Conservation (phyloP, 192 early-diverging fungal species). For the Mortierella hygrophila region DNA sequence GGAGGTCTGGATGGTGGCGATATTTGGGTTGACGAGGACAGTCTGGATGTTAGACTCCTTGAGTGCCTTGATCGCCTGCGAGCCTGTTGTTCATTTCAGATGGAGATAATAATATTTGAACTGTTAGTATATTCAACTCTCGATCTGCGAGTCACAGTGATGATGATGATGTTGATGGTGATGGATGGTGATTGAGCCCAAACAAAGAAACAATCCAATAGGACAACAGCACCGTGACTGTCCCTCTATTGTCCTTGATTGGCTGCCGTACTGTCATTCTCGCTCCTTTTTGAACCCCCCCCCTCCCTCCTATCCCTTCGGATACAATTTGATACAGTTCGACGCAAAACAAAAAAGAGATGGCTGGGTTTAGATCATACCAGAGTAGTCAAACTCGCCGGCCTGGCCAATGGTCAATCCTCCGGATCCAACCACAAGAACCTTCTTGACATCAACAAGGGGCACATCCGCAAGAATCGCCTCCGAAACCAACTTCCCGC, state of each 20-base stretch:
- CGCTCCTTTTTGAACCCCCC: too few species aligned
- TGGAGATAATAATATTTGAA: background rate
- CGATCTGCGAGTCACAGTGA: constrained; percentile 8
- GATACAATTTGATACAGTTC: too few species aligned
- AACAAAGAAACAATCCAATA: background rate
- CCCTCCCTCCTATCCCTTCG: too few species aligned
- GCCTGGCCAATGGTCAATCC: constrained; percentile 98
- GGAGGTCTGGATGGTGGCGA: constrained; percentile 98
- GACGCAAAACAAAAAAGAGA: background rate
- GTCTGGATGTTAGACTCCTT: constrained; percentile 93
- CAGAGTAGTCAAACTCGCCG: constrained; percentile 99
- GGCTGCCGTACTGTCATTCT: background rate
- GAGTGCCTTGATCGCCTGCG: constrained; percentile 98
- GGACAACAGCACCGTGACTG: background rate
- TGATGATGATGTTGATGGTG: background rate
- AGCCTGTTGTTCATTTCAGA: constrained; percentile 62
- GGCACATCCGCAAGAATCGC: constrained; percentile 62
- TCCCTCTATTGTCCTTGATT: background rate
- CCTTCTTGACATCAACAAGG: constrained; percentile 79
- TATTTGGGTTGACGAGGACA: constrained; percentile 98
- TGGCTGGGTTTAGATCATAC: constrained; percentile 51
- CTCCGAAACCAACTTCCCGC: constrained; percentile 59
- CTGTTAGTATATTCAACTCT: too few species aligned
- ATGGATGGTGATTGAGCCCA: background rate
- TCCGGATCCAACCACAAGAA: constrained; percentile 95